Conservation (phyloP, 257 asterid genomes). For the Solanum appendiculatum region DNA sequence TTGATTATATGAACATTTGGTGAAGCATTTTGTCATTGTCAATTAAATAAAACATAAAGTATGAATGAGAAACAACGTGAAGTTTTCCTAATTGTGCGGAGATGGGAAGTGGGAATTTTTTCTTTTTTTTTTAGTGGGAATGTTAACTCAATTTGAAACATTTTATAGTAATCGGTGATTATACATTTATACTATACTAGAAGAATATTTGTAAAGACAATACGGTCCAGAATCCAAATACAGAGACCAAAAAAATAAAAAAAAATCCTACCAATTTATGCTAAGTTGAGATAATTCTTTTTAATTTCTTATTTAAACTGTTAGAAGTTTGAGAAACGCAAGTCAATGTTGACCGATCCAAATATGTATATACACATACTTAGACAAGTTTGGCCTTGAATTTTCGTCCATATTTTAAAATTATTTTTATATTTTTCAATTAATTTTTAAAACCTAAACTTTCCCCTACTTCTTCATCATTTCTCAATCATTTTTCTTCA, state of each 20-base stretch:
- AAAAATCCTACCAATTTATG: background rate
- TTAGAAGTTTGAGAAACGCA: too few species aligned
- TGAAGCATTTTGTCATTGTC: background rate
- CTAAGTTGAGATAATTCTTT: too few species aligned
- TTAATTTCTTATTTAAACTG: too few species aligned
- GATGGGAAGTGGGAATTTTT: background rate
- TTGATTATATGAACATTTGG: background rate
- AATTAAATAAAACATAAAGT: background rate
- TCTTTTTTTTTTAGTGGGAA: too few species aligned
- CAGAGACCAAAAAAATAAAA: background rate
- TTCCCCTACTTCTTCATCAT: too few species aligned
- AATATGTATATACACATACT: too few species aligned
- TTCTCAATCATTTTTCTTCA: too few species aligned
- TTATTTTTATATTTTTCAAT: too few species aligned
- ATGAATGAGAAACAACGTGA: background rate
- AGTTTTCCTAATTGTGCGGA: background rate
- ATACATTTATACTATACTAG: background rate
- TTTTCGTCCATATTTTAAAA: too few species aligned
- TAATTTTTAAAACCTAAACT: too few species aligned
- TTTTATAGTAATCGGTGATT: background rate
- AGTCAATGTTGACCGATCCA: too few species aligned
- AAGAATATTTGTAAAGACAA: background rate
- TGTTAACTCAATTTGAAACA: background rate
- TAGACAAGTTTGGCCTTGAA: too few species aligned
- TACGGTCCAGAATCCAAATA: background rate